phyloP scores from a whole-genome alignment of 2,329 filamentous ascomycete species.

The Endocalyx cinctus region DNA sequence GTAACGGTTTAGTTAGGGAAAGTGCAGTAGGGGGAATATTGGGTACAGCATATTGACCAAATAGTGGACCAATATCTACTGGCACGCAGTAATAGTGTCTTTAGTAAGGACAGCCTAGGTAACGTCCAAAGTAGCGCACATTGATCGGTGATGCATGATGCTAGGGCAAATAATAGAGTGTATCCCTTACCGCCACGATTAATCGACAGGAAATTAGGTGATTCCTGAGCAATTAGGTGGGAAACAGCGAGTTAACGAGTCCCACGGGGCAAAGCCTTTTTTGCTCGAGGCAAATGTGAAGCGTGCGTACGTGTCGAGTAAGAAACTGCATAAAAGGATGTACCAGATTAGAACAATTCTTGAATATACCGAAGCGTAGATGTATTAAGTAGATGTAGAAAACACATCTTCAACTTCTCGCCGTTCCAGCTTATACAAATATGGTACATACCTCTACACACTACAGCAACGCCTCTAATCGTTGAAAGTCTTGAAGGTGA shows the following conservation, averaged over 20 bases:
- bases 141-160: too few relatives aligned
- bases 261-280: constrained; percentile 42
- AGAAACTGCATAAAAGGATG: constrained; percentile 34
- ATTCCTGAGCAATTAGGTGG: constrained; percentile 43
- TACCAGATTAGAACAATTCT: constrained; percentile 21
- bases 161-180: constrained; percentile 21
- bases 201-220: constrained; percentile 44
- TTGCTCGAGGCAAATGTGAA: constrained; percentile 41
- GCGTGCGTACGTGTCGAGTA: constrained; percentile 31
- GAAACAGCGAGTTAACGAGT: constrained; percentile 64
- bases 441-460: constrained; percentile 33
- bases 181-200: constrained; percentile 50
- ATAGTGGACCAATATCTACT: too few relatives aligned
- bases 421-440: too few relatives aligned
- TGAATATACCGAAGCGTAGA: neutral
- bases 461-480: constrained; percentile 27
- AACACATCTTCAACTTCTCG: too few relatives aligned
- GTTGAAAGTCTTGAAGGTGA: constrained; percentile 19
- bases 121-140: too few relatives aligned
- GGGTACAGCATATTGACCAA: too few relatives aligned
- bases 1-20: too few relatives aligned
- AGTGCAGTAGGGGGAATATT: too few relatives aligned
- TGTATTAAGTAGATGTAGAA: neutral
- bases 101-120: too few relatives aligned
- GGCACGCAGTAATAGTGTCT: too few relatives aligned